These are phyloP conservation scores for Takashimella koratensis DNA, from an alignment of 1,284 basidiomycete species.

Conservation along the genomic window DNA sequence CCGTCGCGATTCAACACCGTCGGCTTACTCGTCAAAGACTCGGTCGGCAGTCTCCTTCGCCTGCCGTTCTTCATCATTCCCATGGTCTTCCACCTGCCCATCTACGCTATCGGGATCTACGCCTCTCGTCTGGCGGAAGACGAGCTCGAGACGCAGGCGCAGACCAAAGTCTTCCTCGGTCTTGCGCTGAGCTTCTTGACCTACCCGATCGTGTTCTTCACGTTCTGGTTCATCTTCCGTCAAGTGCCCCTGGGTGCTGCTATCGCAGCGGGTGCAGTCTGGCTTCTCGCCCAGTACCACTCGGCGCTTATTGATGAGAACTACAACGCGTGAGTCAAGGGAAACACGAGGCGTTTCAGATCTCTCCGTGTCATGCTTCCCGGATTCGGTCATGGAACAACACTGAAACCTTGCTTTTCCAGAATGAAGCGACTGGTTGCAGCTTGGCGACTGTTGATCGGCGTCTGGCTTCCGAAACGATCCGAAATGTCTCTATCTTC, in stretches of 20 bases:
- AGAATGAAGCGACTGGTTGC: conserved; percentile 69
- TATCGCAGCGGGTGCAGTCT: conserved; percentile 56
- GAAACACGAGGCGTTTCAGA: not conserved
- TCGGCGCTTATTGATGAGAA: conserved; percentile 55
- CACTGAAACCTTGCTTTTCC: not conserved
- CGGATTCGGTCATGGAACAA: too few species aligned
- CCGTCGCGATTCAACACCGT: conserved; percentile 78
- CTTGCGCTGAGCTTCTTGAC: conserved; percentile 68
- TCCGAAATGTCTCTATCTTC: conserved; percentile 77
- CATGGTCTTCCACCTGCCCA: conserved; percentile 72
- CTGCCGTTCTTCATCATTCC: conserved; percentile 86
- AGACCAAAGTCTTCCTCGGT: conserved; percentile 85
- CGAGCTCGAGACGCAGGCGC: conserved; percentile 81
- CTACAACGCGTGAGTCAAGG: conserved; percentile 65
- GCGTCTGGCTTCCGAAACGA: conserved; percentile 77
- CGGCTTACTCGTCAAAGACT: conserved; percentile 70
- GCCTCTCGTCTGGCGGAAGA: conserved; percentile 73
- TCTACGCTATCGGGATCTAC: conserved; percentile 71
- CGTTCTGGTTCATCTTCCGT: conserved; percentile 73
- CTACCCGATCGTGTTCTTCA: conserved; percentile 76
- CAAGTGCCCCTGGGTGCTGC: conserved; percentile 59
- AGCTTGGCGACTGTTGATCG: conserved; percentile 84
- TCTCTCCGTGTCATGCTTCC: too few species aligned
- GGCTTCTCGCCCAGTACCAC: conserved; percentile 76
- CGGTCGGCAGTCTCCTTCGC: conserved; percentile 62